Conservation (phyloP, 1,139 yeast genomes). For the Casaregolazyma suthepensis region DNA sequence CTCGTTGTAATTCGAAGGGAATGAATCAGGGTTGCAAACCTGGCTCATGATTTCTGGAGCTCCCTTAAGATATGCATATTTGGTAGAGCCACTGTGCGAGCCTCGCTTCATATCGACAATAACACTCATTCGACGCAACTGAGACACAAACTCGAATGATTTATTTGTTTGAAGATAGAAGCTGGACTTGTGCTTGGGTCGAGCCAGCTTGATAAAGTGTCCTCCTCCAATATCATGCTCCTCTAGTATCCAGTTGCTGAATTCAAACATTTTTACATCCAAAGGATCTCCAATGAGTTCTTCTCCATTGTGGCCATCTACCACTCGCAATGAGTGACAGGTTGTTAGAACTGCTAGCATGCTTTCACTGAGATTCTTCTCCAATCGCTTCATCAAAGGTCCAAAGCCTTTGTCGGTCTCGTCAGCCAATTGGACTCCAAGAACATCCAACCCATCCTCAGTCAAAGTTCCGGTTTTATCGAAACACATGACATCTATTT, state of each 20-base stretch:
- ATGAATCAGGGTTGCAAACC: slow-evolving; percentile 60
- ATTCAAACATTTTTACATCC: slow-evolving; percentile 88
- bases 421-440: slow-evolving; percentile 68
- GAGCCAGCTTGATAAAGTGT: slow-evolving; percentile 36
- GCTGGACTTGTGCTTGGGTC: slow-evolving; percentile 32
- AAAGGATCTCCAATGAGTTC: slow-evolving; percentile 90
- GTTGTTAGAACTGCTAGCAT: slow-evolving; percentile 53
- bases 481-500: slow-evolving; percentile 81
- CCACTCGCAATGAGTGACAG: slow-evolving; percentile 78
- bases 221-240: slow-evolving; percentile 50
- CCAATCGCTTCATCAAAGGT: slow-evolving; percentile 4
- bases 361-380: slow-evolving; percentile 14
- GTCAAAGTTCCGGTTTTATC: slow-evolving; percentile 97
- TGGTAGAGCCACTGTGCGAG: slow-evolving; percentile 12
- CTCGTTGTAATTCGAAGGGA: slow-evolving; percentile 73
- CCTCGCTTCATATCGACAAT: slow-evolving; percentile 40
- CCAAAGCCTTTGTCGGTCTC: slow-evolving; percentile 9
- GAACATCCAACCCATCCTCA: slow-evolving; percentile 90
- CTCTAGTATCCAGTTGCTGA: slow-evolving; percentile 66
- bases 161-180: slow-evolving; percentile 48
- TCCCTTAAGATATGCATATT: slow-evolving; percentile 72
- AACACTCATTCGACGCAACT: slow-evolving; percentile 87
- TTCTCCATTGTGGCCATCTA: slow-evolving; percentile 44
- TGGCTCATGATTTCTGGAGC: slow-evolving; percentile 95
- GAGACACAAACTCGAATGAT: slow-evolving; percentile 80